Evolutionary conservation across 106 monocot genomes (phyloP), one percentile per base, ranked within the genome.

Genomic region (Acanthochlamys bracteata): DNA sequence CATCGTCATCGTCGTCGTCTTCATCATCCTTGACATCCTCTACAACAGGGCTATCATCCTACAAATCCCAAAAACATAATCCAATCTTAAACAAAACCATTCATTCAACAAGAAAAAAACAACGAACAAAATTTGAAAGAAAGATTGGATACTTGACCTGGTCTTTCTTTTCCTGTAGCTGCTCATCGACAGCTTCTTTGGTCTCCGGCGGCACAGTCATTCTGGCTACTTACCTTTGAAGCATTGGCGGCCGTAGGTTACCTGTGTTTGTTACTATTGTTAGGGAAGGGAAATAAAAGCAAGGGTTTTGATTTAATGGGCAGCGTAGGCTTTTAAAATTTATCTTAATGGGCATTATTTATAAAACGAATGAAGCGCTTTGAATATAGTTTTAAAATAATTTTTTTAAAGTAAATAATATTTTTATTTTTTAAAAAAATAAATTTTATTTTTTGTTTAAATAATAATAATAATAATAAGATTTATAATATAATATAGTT

Each of bases 11-110:
- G 27, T 66, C 66, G 20, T 54, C 53, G 4, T 55, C 55, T 20
- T 65, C 65, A 14, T 49, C 65, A 10, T 66, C 66, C 66, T 53
- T 41, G 12, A 14, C 66, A 12, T 66, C 66, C 39, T 66, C 66
- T 0, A 23, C 39, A 33, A 40, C 39, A 12, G 66, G 66, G 27
- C 6, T 52, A n/a, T 55, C 66, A 20, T 66, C 52, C 66, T 66
- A n/a, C 25, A 55, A 17, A n/a, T n/a, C n/a, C n/a, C n/a, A n/a
- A 43, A 43, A 43, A 49, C 2, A 49, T 2, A 49, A 49, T 9
- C 12, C 12, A 49, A 49, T 4, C 12, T 14, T 14, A 3, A 49
- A 49, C 12, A 49, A 49, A 49, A 43, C 7, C 1, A 65, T n/a
- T 6, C 33, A 33, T 33, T 33, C 33, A 27, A 27, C 11, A 12